Base-by-base conservation (phyloP, 345 rosid genomes). In the Ceriops tagal region DNA sequence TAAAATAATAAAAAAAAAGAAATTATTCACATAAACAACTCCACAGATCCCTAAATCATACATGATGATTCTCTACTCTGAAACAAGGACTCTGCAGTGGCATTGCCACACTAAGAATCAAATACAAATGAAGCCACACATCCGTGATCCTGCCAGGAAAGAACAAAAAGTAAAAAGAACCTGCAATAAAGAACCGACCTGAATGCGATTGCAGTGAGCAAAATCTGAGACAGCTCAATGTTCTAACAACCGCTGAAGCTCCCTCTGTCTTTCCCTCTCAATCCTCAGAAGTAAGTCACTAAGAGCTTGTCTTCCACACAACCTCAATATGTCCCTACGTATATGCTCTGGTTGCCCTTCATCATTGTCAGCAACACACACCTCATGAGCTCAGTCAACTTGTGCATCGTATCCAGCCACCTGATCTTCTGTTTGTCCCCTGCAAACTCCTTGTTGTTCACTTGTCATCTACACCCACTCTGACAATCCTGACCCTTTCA, bases 221-320 rank as follows among this genome's bases (percentile, higher is more conserved):
- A 96, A 96, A 82, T 90, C 98, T 59, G 97, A 92, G 67, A 92
- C 99, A 71, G 99, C 93, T 24, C 97, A 89, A 76, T 92, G 98
- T 83, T 90, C 99, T 83, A 83, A 75, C 84, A 96, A 78, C 64
- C 87, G 90, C 83, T 90, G 85, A 74, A 96, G 91, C 76, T 96
- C 97, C 76, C 85, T 71, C 58, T 88, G 97, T 71, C 99, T 86
- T 79, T 96, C 98, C 74, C 98, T 78, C 78, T 90, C 98, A 64
- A 84, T 81, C 77, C 96, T 90, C 83, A 80, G 75, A 71, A 96
- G 98, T 77, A 96, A 82, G 75, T 96, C 98, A 68, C 88, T 62
- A 34, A 92, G 27, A 30, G 95, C 98, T 74, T 92, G 99, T 80
- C 99, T 86, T 72, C 99, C 99, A 47, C 90, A 92, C 75, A 96